These are phyloP conservation scores for Boletus tylopilopsis DNA, from an alignment of 768 basidiomycete species.

Conservation along the genomic window DNA sequence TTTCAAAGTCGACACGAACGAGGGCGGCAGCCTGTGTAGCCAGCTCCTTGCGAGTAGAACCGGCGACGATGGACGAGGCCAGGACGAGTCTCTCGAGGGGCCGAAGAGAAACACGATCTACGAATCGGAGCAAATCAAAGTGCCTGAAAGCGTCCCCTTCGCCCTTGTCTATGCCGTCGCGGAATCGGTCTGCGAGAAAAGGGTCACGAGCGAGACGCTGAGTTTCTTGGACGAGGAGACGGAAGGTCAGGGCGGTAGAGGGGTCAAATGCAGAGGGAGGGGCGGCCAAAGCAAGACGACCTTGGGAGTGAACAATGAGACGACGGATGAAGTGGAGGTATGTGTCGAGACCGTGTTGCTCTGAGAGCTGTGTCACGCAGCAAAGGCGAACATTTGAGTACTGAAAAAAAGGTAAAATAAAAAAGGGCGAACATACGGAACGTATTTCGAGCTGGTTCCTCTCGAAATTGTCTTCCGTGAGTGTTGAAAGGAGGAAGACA, in stretches of 20 bases:
- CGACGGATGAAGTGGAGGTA: constrained; percentile 97
- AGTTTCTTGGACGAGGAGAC: constrained; percentile 82
- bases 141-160: constrained; percentile 80
- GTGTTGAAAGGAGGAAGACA: constrained; percentile 92
- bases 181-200: constrained; percentile 84
- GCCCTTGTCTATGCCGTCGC: constrained; percentile 85
- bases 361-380: constrained; percentile 67
- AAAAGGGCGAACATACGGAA: constrained; percentile 58
- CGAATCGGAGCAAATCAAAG: constrained; percentile 81
- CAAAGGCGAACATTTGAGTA: constrained; percentile 10
- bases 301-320: constrained; percentile 84
- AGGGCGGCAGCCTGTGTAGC: constrained; percentile 57
- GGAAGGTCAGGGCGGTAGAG: constrained; percentile 77
- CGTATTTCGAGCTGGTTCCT: constrained; percentile 93
- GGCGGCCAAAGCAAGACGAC: constrained; percentile 56
- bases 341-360: constrained; percentile 95
- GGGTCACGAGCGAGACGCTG: constrained; percentile 89
- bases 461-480: constrained; percentile 96
- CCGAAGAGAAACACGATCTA: constrained; percentile 75
- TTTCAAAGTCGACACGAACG: constrained; percentile 76
- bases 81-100: constrained; percentile 79
- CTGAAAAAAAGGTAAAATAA: constrained; percentile 4
- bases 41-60: constrained; percentile 57
- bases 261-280: constrained; percentile 67
- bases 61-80: constrained; percentile 67